Evolutionary conservation across 2,329 filamentous ascomycete species (phyloP).

Genomic region (Talaromyces sp.): DNA sequence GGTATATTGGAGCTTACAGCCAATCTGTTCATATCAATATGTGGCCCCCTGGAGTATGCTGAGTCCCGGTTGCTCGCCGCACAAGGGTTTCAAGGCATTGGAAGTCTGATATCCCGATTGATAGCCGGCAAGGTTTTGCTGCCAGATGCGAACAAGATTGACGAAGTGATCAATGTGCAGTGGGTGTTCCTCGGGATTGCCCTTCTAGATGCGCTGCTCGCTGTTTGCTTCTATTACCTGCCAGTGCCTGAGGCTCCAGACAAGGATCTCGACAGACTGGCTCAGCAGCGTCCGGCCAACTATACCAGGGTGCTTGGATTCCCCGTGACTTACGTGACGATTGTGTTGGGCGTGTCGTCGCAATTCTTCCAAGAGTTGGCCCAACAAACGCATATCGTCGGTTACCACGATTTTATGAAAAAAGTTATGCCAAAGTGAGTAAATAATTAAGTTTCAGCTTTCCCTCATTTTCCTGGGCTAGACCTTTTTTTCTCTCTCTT

Average conservation of each 20-base stretch:
- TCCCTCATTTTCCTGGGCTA: not conserved
- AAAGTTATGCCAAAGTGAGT: not conserved
- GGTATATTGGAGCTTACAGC: slow-evolving; percentile 3
- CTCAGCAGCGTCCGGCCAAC: slow-evolving; percentile 48
- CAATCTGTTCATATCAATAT: not conserved
- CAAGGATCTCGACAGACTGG: slow-evolving; percentile 52
- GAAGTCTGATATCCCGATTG: slow-evolving; percentile 54
- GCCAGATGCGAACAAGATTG: slow-evolving; percentile 40
- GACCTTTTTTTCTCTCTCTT: not conserved
- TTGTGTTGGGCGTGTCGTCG: slow-evolving; percentile 49
- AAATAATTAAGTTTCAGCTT: not conserved
- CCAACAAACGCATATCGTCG: slow-evolving; percentile 49
- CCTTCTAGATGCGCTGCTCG: slow-evolving; percentile 53
- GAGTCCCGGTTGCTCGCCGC: slow-evolving; percentile 48
- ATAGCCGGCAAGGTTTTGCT: slow-evolving; percentile 56
- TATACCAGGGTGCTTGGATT: slow-evolving; percentile 38
- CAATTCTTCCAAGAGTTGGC: slow-evolving; percentile 58
- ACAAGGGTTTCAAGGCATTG: slow-evolving; percentile 57
- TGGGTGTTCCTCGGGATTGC: slow-evolving; percentile 61
- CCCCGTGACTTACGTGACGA: slow-evolving; percentile 51
- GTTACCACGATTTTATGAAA: not conserved
- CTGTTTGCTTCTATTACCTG: slow-evolving; percentile 56
- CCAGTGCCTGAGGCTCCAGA: slow-evolving; percentile 59
- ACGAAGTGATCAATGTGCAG: slow-evolving; percentile 54
- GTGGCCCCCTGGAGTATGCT: slow-evolving; percentile 4